A percentile compares a stretch with the other conserved stretches of the same genome.
phyloP scores from a whole-genome alignment of 345 rosid genomes.

The Corchorus olitorius region DNA sequence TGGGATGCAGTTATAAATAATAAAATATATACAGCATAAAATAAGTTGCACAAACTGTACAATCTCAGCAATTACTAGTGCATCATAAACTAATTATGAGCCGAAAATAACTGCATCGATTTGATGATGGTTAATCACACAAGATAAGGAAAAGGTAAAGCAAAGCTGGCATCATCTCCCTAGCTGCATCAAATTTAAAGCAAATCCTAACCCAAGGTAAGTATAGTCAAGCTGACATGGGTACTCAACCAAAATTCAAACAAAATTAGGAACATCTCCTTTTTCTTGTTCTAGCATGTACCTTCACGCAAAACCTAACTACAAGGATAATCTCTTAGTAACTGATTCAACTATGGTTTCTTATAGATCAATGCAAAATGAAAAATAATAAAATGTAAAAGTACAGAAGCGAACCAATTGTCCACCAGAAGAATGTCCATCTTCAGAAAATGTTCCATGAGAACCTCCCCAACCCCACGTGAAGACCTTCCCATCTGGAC shows the following conservation, averaged over 20 bases:
- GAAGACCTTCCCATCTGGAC: slow-evolving; percentile 69
- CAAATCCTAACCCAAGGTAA: background rate
- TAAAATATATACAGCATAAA: background rate
- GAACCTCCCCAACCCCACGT: slow-evolving; percentile 99
- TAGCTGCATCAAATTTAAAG: background rate
- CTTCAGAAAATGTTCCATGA: slow-evolving; percentile 88
- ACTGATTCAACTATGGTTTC: background rate
- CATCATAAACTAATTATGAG: background rate
- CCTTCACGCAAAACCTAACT: background rate
- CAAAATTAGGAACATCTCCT: background rate
- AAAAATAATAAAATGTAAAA: slow-evolving; percentile 15
- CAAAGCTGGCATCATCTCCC: background rate
- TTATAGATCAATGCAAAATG: background rate
- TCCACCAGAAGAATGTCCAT: slow-evolving; percentile 90
- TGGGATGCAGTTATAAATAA: background rate
- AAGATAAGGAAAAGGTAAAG: background rate
- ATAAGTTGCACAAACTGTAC: background rate
- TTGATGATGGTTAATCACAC: background rate
- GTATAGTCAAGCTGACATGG: background rate
- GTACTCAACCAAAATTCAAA: background rate
- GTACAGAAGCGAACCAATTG: slow-evolving; percentile 71
- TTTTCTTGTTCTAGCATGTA: background rate
- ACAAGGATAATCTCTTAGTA: background rate
- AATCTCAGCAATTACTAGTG: background rate
- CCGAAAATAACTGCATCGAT: background rate